Percentiles rank a stretch among this genome's conserved stretches.
Evolutionary conservation across 202 grass and related monocot genomes (phyloP).

Genomic region (Brachypodium distachyon): DNA sequence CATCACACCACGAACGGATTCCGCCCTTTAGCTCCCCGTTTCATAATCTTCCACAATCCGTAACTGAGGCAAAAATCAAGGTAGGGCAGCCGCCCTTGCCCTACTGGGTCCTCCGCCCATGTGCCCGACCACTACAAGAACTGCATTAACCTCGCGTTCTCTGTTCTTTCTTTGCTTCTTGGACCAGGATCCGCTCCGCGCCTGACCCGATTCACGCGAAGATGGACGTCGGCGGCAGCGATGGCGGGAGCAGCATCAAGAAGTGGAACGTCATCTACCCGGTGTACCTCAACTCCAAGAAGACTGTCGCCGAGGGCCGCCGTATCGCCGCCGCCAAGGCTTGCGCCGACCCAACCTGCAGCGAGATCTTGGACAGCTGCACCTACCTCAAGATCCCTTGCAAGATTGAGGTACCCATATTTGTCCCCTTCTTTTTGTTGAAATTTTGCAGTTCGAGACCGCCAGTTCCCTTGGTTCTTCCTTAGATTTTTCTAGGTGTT

Average conservation of each 20-base stretch:
- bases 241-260: constrained; percentile 48
- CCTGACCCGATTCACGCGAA: background rate
- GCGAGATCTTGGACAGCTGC: constrained; percentile 87
- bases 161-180: background rate
- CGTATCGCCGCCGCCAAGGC: constrained; percentile 58
- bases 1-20: too few species aligned
- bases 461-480: background rate
- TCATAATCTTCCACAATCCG: too few species aligned
- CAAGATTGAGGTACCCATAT: constrained; percentile 47
- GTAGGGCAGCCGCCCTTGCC: too few species aligned
- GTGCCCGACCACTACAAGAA: background rate
- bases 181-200: background rate
- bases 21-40: too few species aligned
- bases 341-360: constrained; percentile 77
- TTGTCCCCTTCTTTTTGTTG: background rate
- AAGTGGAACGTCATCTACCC: constrained; percentile 93
- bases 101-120: too few species aligned
- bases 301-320: constrained; percentile 78
- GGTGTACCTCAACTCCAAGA: constrained; percentile 93
- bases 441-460: background rate
- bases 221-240: constrained; percentile 34
- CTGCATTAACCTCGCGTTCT: background rate
- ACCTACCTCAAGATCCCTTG: constrained; percentile 73
- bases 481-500: constrained; percentile 1
- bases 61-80: too few species aligned